These are phyloP conservation scores for Bondarzewia mesenterica DNA, from an alignment of 1,284 basidiomycete genomes.

Conservation along the genomic window DNA sequence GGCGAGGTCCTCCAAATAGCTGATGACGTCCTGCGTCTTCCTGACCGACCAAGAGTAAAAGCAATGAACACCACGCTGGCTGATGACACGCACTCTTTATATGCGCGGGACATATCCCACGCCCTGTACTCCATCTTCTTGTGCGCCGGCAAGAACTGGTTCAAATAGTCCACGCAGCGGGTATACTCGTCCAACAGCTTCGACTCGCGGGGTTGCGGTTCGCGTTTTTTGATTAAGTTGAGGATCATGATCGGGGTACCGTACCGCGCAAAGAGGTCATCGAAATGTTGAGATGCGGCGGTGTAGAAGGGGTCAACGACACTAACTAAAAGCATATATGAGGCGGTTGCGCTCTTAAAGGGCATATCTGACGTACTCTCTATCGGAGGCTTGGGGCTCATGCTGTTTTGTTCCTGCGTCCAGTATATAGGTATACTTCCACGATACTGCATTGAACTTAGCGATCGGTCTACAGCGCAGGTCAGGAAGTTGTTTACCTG, in stretches of 20 bases:
- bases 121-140: conserved; percentile 89
- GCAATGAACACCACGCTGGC: neutral
- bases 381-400: conserved; percentile 90
- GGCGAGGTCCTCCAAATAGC: conserved; percentile 91
- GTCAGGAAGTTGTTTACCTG: conserved; percentile 40
- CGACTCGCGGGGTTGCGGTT: conserved; percentile 83
- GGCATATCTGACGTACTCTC: conserved; percentile 55
- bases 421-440: conserved; percentile 96
- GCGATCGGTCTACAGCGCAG: neutral
- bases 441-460: conserved; percentile 53
- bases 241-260: conserved; percentile 88
- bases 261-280: conserved; percentile 86
- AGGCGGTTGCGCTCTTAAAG: conserved; percentile 4
- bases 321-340: conserved; percentile 51
- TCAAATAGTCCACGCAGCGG: conserved; percentile 88
- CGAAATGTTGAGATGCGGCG: conserved; percentile 90
- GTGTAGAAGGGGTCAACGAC: conserved; percentile 95
- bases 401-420: conserved; percentile 90
- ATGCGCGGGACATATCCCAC: conserved; percentile 94
- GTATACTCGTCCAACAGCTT: conserved; percentile 90
- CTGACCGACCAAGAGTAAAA: conserved; percentile 31
- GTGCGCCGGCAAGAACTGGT: conserved; percentile 85
- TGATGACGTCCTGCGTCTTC: conserved; percentile 94
- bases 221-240: conserved; percentile 90
- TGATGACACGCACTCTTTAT: conserved; percentile 59